Percentiles rank a stretch among this genome's conserved stretches.
Evolutionary conservation across 257 asterid species (phyloP).

Genomic region (Solanum infundibuliforme): DNA sequence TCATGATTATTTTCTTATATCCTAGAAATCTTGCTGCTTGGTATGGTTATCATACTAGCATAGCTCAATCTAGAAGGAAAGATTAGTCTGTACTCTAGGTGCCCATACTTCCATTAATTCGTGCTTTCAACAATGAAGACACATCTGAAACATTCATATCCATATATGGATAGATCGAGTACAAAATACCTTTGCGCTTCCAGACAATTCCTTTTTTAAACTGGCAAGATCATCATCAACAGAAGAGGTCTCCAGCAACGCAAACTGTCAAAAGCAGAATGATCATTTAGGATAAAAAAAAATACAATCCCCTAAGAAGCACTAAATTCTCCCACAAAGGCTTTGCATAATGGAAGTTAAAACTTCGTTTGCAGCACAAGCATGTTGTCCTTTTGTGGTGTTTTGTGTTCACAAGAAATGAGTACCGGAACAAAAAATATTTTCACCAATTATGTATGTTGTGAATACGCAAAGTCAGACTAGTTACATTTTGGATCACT

Average conservation of each 20-base stretch:
- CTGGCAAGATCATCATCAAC: conserved; percentile 87
- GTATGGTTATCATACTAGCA: background rate
- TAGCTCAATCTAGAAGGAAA: background rate
- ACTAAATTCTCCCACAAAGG: background rate
- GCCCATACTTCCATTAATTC: background rate
- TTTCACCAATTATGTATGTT: background rate
- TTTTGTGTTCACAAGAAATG: background rate
- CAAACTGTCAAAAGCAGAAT: conserved; percentile 48
- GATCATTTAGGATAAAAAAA: background rate
- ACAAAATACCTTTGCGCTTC: conserved; percentile 48
- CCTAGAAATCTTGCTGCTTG: background rate
- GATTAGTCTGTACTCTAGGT: background rate
- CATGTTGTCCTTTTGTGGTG: background rate
- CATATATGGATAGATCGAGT: background rate
- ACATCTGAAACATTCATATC: background rate
- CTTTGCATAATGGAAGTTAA: background rate
- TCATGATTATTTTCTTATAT: background rate
- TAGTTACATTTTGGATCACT: background rate
- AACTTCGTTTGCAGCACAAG: background rate
- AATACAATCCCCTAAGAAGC: background rate
- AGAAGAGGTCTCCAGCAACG: conserved; percentile 73
- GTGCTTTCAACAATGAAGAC: background rate
- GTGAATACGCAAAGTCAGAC: background rate
- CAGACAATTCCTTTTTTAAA: conserved; percentile 68
- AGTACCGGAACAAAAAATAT: background rate